Evolutionary conservation across 1,284 basidiomycete species (phyloP).

Genomic region (Apiotrichum laibachii): DNA sequence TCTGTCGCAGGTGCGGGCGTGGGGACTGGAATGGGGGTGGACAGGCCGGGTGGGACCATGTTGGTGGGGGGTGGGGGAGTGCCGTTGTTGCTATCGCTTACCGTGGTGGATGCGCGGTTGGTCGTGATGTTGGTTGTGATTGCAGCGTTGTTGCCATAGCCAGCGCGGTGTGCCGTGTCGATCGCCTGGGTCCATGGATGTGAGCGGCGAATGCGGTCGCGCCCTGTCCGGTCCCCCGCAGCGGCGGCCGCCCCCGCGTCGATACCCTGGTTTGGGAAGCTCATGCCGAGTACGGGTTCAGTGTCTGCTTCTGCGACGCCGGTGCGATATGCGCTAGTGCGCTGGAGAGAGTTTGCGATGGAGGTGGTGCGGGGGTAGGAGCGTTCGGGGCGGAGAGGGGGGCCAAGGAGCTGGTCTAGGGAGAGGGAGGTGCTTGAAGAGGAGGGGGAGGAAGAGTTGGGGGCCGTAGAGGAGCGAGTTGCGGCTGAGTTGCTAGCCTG

Average conservation of each 20-base stretch:
- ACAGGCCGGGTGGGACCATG: neutral
- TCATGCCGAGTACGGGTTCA: constrained; percentile 5
- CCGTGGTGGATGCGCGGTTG: neutral
- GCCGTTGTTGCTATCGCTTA: too few relatives aligned
- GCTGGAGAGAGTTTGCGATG: neutral
- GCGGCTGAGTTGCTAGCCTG: neutral
- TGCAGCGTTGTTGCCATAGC: neutral
- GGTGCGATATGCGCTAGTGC: neutral
- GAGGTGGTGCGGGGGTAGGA: neutral
- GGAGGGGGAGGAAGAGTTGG: neutral
- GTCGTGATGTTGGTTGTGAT: neutral
- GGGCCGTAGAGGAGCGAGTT: neutral
- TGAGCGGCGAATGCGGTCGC: neutral
- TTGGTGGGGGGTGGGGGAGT: too few relatives aligned
- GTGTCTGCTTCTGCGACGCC: neutral
- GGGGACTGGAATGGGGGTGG: neutral
- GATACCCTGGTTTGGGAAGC: constrained; percentile 10
- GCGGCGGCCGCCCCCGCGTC: neutral
- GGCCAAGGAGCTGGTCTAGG: constrained; percentile 6
- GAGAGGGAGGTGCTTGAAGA: neutral
- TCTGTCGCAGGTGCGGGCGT: neutral
- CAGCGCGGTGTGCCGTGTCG: constrained; percentile 7
- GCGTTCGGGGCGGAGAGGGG: neutral
- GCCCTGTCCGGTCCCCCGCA: neutral
- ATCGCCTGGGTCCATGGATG: constrained; percentile 7